Percentiles rank a stretch among this genome's conserved stretches.
Conservation (phyloP, 768 basidiomycete species). For the Candolleomyces efflorescens region DNA sequence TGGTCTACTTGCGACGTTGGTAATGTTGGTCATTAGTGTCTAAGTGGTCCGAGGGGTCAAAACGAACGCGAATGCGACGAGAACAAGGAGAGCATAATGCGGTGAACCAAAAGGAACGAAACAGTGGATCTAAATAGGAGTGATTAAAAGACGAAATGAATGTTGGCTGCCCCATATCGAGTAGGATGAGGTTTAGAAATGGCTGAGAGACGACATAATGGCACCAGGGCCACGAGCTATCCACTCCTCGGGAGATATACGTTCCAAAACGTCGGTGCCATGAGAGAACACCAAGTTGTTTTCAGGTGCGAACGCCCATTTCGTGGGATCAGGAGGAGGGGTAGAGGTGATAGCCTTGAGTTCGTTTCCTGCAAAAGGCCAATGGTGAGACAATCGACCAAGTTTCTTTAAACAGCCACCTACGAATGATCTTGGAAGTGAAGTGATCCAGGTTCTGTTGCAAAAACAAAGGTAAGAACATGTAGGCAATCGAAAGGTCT, state of each 20-base stretch:
- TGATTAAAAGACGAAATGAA: too few relatives aligned
- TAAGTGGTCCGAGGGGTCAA: too few relatives aligned
- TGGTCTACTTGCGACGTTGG: too few relatives aligned
- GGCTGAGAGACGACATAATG: slow-evolving; percentile 39
- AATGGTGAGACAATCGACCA: neutral
- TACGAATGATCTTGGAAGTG: slow-evolving; percentile 64
- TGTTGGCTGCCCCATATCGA: too few relatives aligned
- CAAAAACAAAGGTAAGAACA: neutral
- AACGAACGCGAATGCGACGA: too few relatives aligned
- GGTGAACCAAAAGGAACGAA: too few relatives aligned
- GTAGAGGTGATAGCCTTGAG: slow-evolving; percentile 59
- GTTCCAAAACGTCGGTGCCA: slow-evolving; percentile 31
- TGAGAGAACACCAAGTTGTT: slow-evolving; percentile 54
- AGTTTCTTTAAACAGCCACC: slow-evolving; percentile 16
- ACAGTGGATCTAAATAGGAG: too few relatives aligned
- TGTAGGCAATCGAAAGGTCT: neutral
- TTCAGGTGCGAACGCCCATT: slow-evolving; percentile 57
- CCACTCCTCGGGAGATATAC: slow-evolving; percentile 51
- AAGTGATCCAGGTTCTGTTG: slow-evolving; percentile 64
- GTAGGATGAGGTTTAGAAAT: slow-evolving; percentile 9
- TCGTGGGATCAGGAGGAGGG: slow-evolving; percentile 51
- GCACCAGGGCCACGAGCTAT: slow-evolving; percentile 40
- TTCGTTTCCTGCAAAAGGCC: slow-evolving; percentile 43
- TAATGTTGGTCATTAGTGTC: too few relatives aligned
- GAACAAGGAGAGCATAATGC: too few relatives aligned